These are phyloP conservation scores for Paxillus ammoniavirescens DNA, from an alignment of 768 basidiomycete genomes.

Conservation along the genomic window DNA sequence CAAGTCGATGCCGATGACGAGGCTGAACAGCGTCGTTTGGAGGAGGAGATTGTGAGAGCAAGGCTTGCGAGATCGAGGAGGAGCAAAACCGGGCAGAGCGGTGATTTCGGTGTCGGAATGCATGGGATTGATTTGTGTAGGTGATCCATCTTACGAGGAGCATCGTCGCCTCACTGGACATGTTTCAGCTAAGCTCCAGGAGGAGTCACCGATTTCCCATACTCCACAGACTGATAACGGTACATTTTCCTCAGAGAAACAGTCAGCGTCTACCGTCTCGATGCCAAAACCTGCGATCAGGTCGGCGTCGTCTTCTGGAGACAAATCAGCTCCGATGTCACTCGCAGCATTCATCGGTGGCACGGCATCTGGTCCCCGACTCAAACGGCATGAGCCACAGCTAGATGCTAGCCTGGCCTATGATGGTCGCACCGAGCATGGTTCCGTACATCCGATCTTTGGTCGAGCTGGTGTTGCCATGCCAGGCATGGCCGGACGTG, in stretches of 20 bases:
- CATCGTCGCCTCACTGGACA: not conserved
- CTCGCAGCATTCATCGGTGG: constrained; percentile 84
- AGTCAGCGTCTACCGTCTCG: not conserved
- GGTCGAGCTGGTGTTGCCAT: constrained; percentile 73
- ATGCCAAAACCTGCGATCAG: constrained; percentile 16
- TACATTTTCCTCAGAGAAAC: constrained; percentile 6
- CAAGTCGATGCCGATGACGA: constrained; percentile 83
- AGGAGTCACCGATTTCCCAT: constrained; percentile 3
- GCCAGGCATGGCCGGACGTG: constrained; percentile 57
- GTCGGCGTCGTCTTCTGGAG: constrained; percentile 4
- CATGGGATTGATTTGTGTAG: constrained; percentile 32
- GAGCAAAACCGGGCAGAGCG: constrained; percentile 32
- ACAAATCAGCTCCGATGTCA: constrained; percentile 54
- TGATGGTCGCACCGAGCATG: constrained; percentile 53
- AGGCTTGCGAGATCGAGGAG: constrained; percentile 45
- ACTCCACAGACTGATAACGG: constrained; percentile 11
- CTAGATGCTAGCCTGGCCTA: constrained; percentile 65
- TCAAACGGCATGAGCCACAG: constrained; percentile 73
- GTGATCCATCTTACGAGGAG: constrained; percentile 14
- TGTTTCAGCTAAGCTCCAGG: constrained; percentile 23
- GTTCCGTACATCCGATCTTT: constrained; percentile 70
- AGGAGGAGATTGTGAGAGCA: constrained; percentile 51
- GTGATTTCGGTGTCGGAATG: constrained; percentile 39
- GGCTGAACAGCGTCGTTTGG: constrained; percentile 66
- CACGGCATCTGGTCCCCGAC: constrained; percentile 67